These are phyloP conservation scores for Irpex lacteus DNA, from an alignment of 1,284 basidiomycete genomes.

Conservation along the genomic window DNA sequence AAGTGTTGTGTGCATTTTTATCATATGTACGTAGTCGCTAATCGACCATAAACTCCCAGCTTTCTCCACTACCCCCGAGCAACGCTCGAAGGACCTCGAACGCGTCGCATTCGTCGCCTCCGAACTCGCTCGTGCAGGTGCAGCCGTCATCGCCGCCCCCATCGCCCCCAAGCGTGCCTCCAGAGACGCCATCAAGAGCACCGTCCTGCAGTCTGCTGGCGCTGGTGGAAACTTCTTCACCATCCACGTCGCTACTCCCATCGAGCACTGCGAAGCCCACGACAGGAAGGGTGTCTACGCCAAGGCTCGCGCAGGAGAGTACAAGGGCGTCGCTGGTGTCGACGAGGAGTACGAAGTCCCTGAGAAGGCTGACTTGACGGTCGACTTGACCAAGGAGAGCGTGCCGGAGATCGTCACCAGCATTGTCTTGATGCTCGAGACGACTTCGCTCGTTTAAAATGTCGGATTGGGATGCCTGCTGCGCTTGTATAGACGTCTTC, in stretches of 20 bases:
- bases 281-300: slow-evolving; percentile 88
- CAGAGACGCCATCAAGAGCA: slow-evolving; percentile 75
- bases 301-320: slow-evolving; percentile 80
- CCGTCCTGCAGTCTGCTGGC: slow-evolving; percentile 75
- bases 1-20: background rate
- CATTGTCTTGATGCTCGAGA: slow-evolving; percentile 2
- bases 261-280: slow-evolving; percentile 86
- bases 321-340: slow-evolving; percentile 90
- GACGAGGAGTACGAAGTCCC: slow-evolving; percentile 87
- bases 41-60: slow-evolving; percentile 37
- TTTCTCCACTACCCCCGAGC: slow-evolving; percentile 73
- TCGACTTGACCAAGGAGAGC: slow-evolving; percentile 80
- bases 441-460: background rate
- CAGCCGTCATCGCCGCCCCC: slow-evolving; percentile 94
- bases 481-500: background rate
- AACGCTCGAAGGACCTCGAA: slow-evolving; percentile 81
- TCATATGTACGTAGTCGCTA: too few species aligned
- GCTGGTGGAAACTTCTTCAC: slow-evolving; percentile 93
- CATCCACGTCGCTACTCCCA: slow-evolving; percentile 91
- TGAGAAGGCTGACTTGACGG: slow-evolving; percentile 76
- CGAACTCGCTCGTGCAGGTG: slow-evolving; percentile 93
- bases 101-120: slow-evolving; percentile 75
- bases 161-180: slow-evolving; percentile 85
- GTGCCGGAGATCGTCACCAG: slow-evolving; percentile 94
- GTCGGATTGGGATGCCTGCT: background rate